Conservation (phyloP, 257 asterid species). For the Solanum rostratum region DNA sequence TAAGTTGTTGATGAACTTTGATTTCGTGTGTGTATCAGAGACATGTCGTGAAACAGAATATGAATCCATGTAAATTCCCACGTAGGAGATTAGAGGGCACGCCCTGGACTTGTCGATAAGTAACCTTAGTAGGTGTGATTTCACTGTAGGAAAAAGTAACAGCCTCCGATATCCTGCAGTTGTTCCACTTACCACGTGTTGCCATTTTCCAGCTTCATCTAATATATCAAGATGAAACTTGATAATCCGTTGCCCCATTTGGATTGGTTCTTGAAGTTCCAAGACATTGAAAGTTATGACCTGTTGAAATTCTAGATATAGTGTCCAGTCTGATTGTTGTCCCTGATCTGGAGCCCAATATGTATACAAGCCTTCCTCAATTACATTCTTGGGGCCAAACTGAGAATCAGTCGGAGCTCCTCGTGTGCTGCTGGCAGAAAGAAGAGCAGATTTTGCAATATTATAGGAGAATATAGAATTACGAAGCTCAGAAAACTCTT, state of each 20-base stretch:
- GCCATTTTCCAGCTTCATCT: slow-evolving; percentile 44
- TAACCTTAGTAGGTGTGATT: slow-evolving; percentile 35
- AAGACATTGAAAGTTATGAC: slow-evolving; percentile 46
- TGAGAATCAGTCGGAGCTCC: slow-evolving; percentile 25
- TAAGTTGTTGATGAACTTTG: slow-evolving; percentile 16
- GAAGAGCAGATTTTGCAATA: slow-evolving; percentile 39
- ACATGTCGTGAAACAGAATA: slow-evolving; percentile 23
- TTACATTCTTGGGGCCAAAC: slow-evolving; percentile 37
- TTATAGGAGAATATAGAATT: slow-evolving; percentile 51
- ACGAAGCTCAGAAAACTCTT: slow-evolving; percentile 56
- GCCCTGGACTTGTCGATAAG: slow-evolving; percentile 46
- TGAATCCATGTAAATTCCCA: slow-evolving; percentile 59
- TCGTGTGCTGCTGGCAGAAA: slow-evolving; percentile 65
- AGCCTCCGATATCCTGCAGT: slow-evolving; percentile 89
- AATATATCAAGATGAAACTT: slow-evolving; percentile 51
- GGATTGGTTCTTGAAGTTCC: slow-evolving; percentile 89
- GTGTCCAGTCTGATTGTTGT: slow-evolving; percentile 26
- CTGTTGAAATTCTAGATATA: slow-evolving; percentile 35
- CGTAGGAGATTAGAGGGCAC: slow-evolving; percentile 52
- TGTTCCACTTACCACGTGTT: slow-evolving; percentile 42
- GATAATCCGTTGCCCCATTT: slow-evolving; percentile 82
- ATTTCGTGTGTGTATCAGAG: slow-evolving; percentile 5
- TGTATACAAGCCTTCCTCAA: slow-evolving; percentile 49
- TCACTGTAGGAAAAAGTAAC: slow-evolving; percentile 36
- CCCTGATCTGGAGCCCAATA: slow-evolving; percentile 73